Conservation (phyloP, 441 rosid species). For the Populus hybrid region DNA sequence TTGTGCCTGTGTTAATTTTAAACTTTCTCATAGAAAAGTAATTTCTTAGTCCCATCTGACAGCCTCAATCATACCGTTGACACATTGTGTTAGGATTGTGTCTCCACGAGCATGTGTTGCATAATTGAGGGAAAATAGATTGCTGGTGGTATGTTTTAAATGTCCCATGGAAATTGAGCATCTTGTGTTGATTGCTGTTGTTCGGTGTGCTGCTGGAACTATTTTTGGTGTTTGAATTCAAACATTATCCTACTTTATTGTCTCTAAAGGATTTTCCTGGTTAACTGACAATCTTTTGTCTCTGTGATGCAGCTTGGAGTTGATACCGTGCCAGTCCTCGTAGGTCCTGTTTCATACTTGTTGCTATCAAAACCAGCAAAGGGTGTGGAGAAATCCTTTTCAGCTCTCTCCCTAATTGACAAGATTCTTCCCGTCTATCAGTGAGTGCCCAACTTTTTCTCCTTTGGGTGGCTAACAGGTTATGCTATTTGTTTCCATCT, state of each 20-base stretch:
- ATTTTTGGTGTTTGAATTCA: background rate
- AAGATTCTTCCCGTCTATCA: conserved; percentile 85
- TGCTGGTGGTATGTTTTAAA: background rate
- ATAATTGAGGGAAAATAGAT: background rate
- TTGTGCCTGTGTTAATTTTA: background rate
- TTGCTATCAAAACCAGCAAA: conserved; percentile 88
- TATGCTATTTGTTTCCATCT: background rate
- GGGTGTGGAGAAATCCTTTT: conserved; percentile 78
- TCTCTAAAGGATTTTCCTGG: background rate
- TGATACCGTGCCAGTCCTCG: conserved; percentile 76
- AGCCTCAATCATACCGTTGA: background rate
- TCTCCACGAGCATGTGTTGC: background rate
- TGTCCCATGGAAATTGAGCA: background rate
- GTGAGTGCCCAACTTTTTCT: conserved; percentile 38
- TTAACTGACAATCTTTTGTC: background rate
- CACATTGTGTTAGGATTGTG: background rate
- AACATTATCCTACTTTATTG: background rate
- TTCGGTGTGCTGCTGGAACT: background rate
- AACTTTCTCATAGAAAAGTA: background rate
- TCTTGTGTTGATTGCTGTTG: background rate
- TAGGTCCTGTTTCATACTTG: conserved; percentile 94
- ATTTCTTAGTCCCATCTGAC: background rate
- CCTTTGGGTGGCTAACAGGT: background rate
- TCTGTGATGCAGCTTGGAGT: conserved; percentile 64
- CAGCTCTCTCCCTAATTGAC: conserved; percentile 76